These are phyloP conservation scores for Escallonia rubra DNA, from an alignment of 129 eudicot species.

Conservation along the genomic window DNA sequence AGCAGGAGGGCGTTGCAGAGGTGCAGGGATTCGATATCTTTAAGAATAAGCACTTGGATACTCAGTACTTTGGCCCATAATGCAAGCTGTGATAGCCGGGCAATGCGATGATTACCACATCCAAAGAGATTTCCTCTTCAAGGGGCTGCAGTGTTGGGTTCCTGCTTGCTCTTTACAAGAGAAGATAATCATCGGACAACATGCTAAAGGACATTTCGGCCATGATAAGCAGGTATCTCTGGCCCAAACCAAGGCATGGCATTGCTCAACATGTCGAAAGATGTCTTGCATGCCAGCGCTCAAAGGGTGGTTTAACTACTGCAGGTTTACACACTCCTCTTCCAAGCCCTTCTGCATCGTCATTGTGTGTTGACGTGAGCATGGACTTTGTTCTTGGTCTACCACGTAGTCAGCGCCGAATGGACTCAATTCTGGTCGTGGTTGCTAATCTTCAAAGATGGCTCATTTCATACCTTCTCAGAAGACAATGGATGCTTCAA, in stretches of 20 bases:
- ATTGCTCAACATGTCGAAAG: neutral
- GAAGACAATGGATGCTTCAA: neutral
- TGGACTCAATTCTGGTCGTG: neutral
- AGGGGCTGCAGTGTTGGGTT: neutral
- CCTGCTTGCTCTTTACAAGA: neutral
- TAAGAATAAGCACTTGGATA: neutral
- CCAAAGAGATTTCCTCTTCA: neutral
- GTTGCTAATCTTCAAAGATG: neutral
- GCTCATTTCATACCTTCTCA: neutral
- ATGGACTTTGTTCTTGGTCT: neutral
- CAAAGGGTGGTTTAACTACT: neutral
- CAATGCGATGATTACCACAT: neutral
- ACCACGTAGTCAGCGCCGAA: neutral
- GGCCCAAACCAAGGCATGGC: neutral
- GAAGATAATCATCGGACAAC: neutral
- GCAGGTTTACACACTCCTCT: neutral
- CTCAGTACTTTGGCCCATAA: neutral
- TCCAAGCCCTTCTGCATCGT: neutral
- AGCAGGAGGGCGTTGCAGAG: neutral
- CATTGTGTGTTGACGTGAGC: neutral
- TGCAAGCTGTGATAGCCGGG: neutral
- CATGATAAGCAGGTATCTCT: neutral
- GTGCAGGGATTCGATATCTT: slow-evolving; percentile 2
- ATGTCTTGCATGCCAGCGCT: neutral
- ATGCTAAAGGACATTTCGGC: neutral